Evolutionary conservation across 306 rosid species (phyloP).

Genomic region (Cyamopsis tetragonoloba): DNA sequence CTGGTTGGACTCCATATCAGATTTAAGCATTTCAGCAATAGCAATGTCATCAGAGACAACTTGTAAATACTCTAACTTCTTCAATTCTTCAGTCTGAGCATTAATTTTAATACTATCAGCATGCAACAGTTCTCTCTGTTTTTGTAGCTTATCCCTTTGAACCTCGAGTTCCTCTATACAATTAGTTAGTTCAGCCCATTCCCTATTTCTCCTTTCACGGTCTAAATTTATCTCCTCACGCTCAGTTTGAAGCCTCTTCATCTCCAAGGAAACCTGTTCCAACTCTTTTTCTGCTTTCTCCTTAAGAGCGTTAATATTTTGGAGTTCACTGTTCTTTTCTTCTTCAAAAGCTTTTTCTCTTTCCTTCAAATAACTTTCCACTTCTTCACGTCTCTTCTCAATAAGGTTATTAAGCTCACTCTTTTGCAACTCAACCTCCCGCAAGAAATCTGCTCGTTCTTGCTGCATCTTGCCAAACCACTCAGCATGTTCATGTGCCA

Average conservation of each 20-base stretch:
- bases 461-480: conserved; percentile 87
- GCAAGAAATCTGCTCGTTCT: conserved; percentile 75
- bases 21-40: conserved; percentile 44
- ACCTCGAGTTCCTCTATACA: conserved; percentile 81
- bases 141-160: conserved; percentile 82
- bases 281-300: conserved; percentile 68
- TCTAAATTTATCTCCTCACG: conserved; percentile 77
- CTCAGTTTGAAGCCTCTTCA: conserved; percentile 76
- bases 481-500: conserved; percentile 76
- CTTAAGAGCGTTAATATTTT: conserved; percentile 52
- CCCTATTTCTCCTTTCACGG: conserved; percentile 74
- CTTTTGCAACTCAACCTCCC: conserved; percentile 74
- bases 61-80: conserved; percentile 65
- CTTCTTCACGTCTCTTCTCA: conserved; percentile 85
- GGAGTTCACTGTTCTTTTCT: conserved; percentile 69
- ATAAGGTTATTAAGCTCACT: conserved; percentile 72
- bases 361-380: conserved; percentile 76
- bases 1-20: conserved; percentile 48
- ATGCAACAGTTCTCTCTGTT: conserved; percentile 86
- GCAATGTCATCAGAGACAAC: conserved; percentile 58
- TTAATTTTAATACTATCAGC: conserved; percentile 71
- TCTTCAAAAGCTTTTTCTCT: conserved; percentile 67
- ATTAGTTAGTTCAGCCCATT: conserved; percentile 84
- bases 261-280: conserved; percentile 71
- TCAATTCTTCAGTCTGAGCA: conserved; percentile 67